Base-by-base conservation (phyloP, 2,329 filamentous ascomycete genomes). In the Grosmannia clavigera region DNA sequence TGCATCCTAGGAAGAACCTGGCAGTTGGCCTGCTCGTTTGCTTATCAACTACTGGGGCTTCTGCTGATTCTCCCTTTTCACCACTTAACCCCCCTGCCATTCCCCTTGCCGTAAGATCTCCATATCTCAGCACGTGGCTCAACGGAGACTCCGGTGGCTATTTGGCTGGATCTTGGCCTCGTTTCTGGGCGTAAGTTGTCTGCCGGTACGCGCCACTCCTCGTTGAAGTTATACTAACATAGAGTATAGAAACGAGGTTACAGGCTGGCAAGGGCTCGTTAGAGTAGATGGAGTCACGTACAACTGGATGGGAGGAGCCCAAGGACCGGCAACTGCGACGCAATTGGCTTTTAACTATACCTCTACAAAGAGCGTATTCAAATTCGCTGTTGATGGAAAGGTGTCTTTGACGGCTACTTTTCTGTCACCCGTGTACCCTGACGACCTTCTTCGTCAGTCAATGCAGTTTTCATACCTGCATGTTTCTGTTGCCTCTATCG, bases 101-200 rank as follows among this genome's bases (percentile, higher is more conserved):
- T 19, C 88, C 88, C 14, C 72, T 92, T 40, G 87, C 87, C 52
- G 88, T 92, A 53, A 84, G 82, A 63, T 86, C 84, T 11, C 88
- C 88, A 0, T 92, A 92, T 65, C 72, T 92, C 19, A 90, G 82
- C 68, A 81, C 83, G 16, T 90, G 86, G 85, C 76, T 86, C 51
- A 73, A 80, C 61, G 83, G 79, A 11, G 84, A 84, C 1, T 80
- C 75, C 33, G 83, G 84, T 40, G 85, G 85, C 1, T 81, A 86
- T 61, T 76, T 91, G 35, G 80, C 86, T 0, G 86, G 86, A 2
- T 72, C 83, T 67, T 91, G 85, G 85, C 81, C 86, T 1, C 76
- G 74, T 1, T 88, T 88, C 65, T 90, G 85, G 82, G 76, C 76
- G 85, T 86, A 71, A 71, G 80, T n/a, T 16, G n/a, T 5, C 55